Base-by-base conservation (phyloP, 2,329 filamentous ascomycete species). In the Botrytis porri region DNA sequence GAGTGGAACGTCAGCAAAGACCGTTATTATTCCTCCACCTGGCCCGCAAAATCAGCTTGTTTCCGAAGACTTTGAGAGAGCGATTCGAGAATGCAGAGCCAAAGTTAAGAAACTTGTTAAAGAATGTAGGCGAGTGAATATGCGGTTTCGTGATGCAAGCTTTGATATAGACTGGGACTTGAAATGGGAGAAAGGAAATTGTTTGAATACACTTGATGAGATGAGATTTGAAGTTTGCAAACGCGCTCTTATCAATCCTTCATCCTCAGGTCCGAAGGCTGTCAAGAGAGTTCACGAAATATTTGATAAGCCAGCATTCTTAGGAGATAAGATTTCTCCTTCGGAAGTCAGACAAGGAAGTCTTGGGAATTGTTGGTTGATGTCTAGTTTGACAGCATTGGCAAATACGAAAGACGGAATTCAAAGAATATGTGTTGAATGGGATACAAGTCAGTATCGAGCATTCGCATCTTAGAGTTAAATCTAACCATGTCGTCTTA, bases 291-390 rank as follows among this genome's bases (percentile, higher is more conserved):
- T 95, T 18, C 81, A 82, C 7, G 92, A 95, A 78, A 92, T 95
- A 43, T 96, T 95, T 76, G 92, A 94, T 65, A 85, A 88, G 0
- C 92, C 93, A 3, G 86, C 88, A 75, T 97, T 97, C 80, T 95
- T 89, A 80, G 90, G 94, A 76, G 92, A 95, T 76, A 92, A 92
- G 0, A 90, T 93, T 3, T 90, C 89, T 18, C 91, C 93, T 29
- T 91, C 91, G 75, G 93, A 97, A 82, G 91, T 97, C 41, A 88
- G 91, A 60, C 93, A 97, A 81, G 93, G 93, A 1, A 86, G 87
- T 29, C 88, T 92, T 74, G 93, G 93, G 4, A 92, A 97, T 80
- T 97, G 94, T 81, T 97, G 94, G 93, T 87, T 97, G 73, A 89
- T 97, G 85, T 92, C 93, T 10, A 91, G 91, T 35, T 82, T 97